Evolutionary conservation across 1,284 basidiomycete genomes (phyloP).

Genomic region (Ustilago curta): DNA sequence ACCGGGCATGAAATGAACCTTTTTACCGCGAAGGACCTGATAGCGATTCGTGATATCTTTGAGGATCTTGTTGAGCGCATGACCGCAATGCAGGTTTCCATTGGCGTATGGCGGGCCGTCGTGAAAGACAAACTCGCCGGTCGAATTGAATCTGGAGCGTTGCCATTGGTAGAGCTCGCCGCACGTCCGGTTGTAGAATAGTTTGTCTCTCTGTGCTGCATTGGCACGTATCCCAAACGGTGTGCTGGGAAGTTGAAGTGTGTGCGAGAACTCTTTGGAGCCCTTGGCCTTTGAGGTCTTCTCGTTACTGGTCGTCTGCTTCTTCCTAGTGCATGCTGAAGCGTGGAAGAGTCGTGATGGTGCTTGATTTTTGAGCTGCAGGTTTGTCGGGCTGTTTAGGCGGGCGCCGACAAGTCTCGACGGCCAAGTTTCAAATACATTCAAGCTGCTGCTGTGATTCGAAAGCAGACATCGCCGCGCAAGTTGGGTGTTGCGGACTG

Average conservation of each 20-base stretch:
- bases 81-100: constrained; percentile 93
- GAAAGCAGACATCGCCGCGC: background rate
- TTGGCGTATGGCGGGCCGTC: constrained; percentile 99
- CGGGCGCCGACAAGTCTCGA: background rate
- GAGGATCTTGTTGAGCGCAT: constrained; percentile 94
- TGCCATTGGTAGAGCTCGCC: constrained; percentile 87
- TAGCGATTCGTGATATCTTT: constrained; percentile 97
- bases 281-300: constrained; percentile 7
- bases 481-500: background rate
- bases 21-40: constrained; percentile 81
- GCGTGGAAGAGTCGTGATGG: constrained; percentile 1
- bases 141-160: constrained; percentile 54
- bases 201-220: constrained; percentile 76
- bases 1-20: constrained; percentile 92
- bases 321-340: constrained; percentile 11
- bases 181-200: constrained; percentile 78
- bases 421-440: background rate
- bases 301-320: constrained; percentile 5
- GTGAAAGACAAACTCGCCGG: constrained; percentile 80
- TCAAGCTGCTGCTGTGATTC: too few relatives aligned
- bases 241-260: constrained; percentile 86
- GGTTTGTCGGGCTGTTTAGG: background rate
- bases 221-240: constrained; percentile 82
- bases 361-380: background rate
- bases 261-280: constrained; percentile 72